A percentile compares a stretch with the other conserved stretches of the same genome.
These are phyloP conservation scores for Lasiosphaeria miniovina DNA, from an alignment of 495 filamentous ascomycete species.

Conservation along the genomic window DNA sequence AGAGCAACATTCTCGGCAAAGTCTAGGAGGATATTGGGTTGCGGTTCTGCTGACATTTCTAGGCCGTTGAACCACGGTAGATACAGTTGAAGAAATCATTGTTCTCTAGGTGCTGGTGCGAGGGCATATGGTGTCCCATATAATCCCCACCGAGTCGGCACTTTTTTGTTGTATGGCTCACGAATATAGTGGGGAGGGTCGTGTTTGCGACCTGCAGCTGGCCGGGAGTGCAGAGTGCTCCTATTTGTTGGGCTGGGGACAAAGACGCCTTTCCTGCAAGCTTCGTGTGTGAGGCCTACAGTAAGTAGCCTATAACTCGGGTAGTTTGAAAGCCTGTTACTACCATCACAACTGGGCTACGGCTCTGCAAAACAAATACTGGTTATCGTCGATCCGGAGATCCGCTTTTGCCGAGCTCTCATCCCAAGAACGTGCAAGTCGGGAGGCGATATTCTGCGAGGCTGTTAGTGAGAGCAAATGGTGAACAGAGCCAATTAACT, in stretches of 20 bases:
- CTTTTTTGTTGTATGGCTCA: neutral
- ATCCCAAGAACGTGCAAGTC: conserved; percentile 60
- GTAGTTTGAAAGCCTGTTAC: too few relatives aligned
- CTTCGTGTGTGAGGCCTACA: conserved; percentile 21
- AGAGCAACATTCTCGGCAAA: conserved; percentile 29
- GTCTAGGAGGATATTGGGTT: neutral
- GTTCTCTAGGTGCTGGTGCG: neutral
- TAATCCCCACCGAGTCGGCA: neutral
- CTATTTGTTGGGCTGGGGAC: conserved; percentile 10
- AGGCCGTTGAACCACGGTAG: neutral
- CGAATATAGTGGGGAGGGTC: neutral
- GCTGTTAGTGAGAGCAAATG: conserved; percentile 12
- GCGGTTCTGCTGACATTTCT: too few relatives aligned
- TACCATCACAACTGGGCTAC: too few relatives aligned
- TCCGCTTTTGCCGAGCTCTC: neutral
- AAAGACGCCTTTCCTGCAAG: conserved; percentile 1
- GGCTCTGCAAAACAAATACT: neutral
- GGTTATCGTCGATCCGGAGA: neutral
- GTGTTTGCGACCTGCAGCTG: conserved; percentile 6
- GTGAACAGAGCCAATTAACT: conserved; percentile 21
- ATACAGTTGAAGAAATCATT: neutral
- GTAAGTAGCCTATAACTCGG: neutral
- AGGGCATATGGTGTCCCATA: neutral
- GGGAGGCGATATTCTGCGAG: conserved; percentile 46
- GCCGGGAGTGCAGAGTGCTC: neutral